These are phyloP conservation scores for Serendipita sp. DNA, from an alignment of 768 basidiomycete species.

Conservation along the genomic window DNA sequence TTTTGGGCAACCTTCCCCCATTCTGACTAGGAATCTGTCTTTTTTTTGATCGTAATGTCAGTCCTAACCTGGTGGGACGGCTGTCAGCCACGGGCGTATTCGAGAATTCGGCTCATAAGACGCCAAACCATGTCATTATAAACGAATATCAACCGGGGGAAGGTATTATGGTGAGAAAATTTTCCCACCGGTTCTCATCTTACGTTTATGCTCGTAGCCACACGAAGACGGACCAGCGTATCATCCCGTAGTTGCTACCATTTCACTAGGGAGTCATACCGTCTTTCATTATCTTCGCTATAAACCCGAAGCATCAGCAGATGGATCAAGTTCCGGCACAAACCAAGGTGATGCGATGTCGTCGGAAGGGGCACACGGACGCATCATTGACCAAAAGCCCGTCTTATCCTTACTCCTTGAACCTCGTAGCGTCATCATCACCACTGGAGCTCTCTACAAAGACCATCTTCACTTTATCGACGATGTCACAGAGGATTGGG, in stretches of 20 bases:
- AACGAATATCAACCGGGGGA: slow-evolving; percentile 88
- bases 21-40: slow-evolving; percentile 2
- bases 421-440: slow-evolving; percentile 71
- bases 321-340: slow-evolving; percentile 12
- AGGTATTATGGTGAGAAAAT: slow-evolving; percentile 66
- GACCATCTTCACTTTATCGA: slow-evolving; percentile 72
- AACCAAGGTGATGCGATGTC: slow-evolving; percentile 8
- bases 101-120: slow-evolving; percentile 40
- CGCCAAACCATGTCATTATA: slow-evolving; percentile 78
- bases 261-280: slow-evolving; percentile 72
- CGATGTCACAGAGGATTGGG: slow-evolving; percentile 32
- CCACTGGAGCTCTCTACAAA: slow-evolving; percentile 50
- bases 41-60: slow-evolving; percentile 19
- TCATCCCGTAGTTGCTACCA: slow-evolving; percentile 74
- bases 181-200: neutral
- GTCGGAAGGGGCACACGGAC: slow-evolving; percentile 21
- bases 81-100: slow-evolving; percentile 52
- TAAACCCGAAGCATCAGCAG: slow-evolving; percentile 14
- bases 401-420: slow-evolving; percentile 64
- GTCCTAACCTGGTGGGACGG: slow-evolving; percentile 62
- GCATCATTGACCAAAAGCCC: slow-evolving; percentile 46
- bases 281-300: slow-evolving; percentile 74
- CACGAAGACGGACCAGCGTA: slow-evolving; percentile 90
- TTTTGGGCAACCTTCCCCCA: slow-evolving; percentile 3
- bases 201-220: slow-evolving; percentile 34